phyloP scores from a whole-genome alignment of 176 grass and related monocot species.

The Ampelocalamus luodianensis region DNA sequence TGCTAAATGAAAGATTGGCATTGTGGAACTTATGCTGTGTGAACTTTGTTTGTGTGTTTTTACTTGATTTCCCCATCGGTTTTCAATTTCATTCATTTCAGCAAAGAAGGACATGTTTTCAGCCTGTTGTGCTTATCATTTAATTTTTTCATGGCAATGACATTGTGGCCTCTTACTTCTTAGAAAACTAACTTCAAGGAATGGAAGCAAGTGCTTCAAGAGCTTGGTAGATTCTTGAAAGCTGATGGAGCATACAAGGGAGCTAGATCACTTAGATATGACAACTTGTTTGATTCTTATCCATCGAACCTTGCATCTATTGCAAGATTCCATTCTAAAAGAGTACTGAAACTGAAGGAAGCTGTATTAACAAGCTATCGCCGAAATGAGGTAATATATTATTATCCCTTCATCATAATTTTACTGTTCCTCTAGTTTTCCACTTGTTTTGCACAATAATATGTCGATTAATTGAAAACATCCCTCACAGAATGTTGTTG shows the following conservation, averaged over 20 bases:
- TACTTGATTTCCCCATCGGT: not conserved
- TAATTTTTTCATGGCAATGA: conserved; percentile 27
- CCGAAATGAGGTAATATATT: conserved; percentile 73
- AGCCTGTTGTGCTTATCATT: conserved; percentile 28
- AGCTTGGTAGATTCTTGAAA: conserved; percentile 87
- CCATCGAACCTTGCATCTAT: conserved; percentile 72
- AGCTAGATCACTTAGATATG: conserved; percentile 82
- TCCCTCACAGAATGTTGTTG: conserved; percentile 1
- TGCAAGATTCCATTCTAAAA: conserved; percentile 80
- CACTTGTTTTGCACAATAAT: not conserved
- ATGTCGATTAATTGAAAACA: conserved; percentile 1
- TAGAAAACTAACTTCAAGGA: conserved; percentile 96
- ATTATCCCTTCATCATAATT: conserved; percentile 6
- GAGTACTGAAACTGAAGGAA: conserved; percentile 80
- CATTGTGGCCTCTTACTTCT: conserved; percentile 23
- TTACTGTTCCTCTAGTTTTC: conserved; percentile 3
- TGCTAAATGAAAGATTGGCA: conserved; percentile 11
- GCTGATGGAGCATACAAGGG: conserved; percentile 72
- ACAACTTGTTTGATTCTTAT: conserved; percentile 77
- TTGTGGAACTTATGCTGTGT: conserved; percentile 19
- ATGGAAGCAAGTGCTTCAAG: conserved; percentile 92
- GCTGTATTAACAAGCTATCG: conserved; percentile 89
- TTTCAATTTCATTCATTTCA: conserved; percentile 4
- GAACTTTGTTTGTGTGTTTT: conserved; percentile 1
- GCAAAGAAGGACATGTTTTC: not conserved